These are phyloP conservation scores for Podospora conica DNA, from an alignment of 495 filamentous ascomycete species.

Conservation along the genomic window DNA sequence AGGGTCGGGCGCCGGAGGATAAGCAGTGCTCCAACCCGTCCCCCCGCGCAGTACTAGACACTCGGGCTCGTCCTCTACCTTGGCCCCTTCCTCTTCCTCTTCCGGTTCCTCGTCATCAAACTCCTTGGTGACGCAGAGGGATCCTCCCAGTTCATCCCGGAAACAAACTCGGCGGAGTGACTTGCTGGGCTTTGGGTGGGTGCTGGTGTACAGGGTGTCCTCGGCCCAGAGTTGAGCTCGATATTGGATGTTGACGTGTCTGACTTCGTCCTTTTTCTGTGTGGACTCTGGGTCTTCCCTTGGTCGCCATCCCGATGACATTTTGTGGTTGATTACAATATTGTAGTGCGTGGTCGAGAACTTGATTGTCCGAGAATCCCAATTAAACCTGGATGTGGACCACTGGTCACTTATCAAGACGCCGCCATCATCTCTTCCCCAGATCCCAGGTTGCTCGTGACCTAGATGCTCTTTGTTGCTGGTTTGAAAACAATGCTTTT, in stretches of 20 bases:
- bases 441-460: not conserved
- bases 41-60: too few relatives aligned
- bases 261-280: not conserved
- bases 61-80: too few relatives aligned
- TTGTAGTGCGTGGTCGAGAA: not conserved
- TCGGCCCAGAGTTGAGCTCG: not conserved
- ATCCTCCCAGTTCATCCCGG: not conserved
- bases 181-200: not conserved
- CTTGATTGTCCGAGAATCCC: not conserved
- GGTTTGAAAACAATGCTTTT: not conserved
- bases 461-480: not conserved
- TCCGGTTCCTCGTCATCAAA: too few relatives aligned
- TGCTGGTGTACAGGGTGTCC: not conserved
- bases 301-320: not conserved
- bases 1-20: not conserved
- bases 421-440: not conserved
- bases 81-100: too few relatives aligned
- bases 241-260: not conserved
- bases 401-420: not conserved
- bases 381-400: not conserved
- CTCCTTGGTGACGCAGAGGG: not conserved
- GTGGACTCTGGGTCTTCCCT: not conserved
- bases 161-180: not conserved
- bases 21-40: too few relatives aligned
- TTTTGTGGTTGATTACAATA: too few relatives aligned